Percentiles rank a stretch among this genome's conserved stretches.
Conservation (phyloP, 257 asterid genomes). For the Solanum rostratum region DNA sequence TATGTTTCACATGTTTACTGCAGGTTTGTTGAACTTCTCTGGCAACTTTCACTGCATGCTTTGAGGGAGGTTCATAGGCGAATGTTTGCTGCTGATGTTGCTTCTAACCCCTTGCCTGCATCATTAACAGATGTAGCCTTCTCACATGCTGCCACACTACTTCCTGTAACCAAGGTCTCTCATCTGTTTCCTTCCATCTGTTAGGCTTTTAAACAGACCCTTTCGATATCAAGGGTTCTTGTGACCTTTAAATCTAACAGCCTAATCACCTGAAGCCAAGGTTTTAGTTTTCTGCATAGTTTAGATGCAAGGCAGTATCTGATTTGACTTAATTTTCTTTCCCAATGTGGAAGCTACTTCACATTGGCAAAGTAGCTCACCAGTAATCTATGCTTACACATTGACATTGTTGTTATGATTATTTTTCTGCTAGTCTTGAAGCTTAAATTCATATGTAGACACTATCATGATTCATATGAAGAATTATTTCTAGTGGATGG, state of each 20-base stretch:
- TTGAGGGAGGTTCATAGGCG: constrained; percentile 95
- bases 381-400: background rate
- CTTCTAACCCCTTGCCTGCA: constrained; percentile 87
- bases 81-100: constrained; percentile 76
- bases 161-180: constrained; percentile 90
- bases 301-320: background rate
- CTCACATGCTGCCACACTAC: constrained; percentile 95
- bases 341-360: background rate
- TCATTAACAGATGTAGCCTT: constrained; percentile 98
- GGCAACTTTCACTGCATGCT: constrained; percentile 99
- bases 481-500: background rate
- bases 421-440: background rate
- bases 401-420: background rate
- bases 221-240: background rate
- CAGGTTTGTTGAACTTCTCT: constrained; percentile 92
- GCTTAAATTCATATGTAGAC: background rate
- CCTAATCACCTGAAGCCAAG: background rate
- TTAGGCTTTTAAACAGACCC: background rate
- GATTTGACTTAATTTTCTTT: background rate
- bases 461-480: background rate
- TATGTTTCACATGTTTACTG: constrained; percentile 9
- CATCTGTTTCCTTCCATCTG: background rate
- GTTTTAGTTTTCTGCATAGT: background rate
- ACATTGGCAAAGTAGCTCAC: background rate
- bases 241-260: background rate